Evolutionary conservation across 1,284 basidiomycete species (phyloP).

Genomic region (Singerocomus inundabilis): DNA sequence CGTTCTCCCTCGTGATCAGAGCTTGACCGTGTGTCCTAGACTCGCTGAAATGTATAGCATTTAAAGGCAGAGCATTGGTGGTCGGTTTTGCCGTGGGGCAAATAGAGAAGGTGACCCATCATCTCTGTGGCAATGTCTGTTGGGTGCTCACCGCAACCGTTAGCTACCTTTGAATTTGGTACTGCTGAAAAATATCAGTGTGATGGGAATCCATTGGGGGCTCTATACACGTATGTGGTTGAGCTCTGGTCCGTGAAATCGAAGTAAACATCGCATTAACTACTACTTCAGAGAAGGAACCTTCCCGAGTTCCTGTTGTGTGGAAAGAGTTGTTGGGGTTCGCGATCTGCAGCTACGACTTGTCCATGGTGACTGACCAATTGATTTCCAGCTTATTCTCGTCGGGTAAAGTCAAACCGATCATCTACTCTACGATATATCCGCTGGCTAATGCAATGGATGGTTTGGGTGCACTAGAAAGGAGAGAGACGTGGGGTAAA

Average conservation of each 20-base stretch:
- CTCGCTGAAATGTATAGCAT: conserved; percentile 87
- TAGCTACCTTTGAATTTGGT: conserved; percentile 87
- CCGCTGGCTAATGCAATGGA: conserved; percentile 55
- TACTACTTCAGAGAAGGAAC: conserved; percentile 59
- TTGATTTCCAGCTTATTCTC: conserved; percentile 55
- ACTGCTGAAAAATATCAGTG: conserved; percentile 81
- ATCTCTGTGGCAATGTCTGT: not conserved
- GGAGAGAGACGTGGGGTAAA: conserved; percentile 92
- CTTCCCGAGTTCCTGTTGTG: conserved; percentile 60
- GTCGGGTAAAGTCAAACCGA: conserved; percentile 65
- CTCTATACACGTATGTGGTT: conserved; percentile 64
- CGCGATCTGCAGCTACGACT: conserved; percentile 22
- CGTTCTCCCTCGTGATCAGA: not conserved
- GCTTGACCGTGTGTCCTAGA: conserved; percentile 36
- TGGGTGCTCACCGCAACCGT: not conserved
- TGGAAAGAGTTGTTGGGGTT: conserved; percentile 76
- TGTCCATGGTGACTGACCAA: conserved; percentile 3
- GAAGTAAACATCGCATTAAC: not conserved
- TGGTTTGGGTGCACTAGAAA: conserved; percentile 73
- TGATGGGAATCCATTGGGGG: conserved; percentile 86
- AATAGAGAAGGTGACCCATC: conserved; percentile 78
- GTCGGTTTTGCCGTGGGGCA: conserved; percentile 88
- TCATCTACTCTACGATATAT: conserved; percentile 74
- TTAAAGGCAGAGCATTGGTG: conserved; percentile 90
- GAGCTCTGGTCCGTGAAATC: not conserved